phyloP scores from a whole-genome alignment of 1,284 basidiomycete genomes.

The Stereum hirsutum region DNA sequence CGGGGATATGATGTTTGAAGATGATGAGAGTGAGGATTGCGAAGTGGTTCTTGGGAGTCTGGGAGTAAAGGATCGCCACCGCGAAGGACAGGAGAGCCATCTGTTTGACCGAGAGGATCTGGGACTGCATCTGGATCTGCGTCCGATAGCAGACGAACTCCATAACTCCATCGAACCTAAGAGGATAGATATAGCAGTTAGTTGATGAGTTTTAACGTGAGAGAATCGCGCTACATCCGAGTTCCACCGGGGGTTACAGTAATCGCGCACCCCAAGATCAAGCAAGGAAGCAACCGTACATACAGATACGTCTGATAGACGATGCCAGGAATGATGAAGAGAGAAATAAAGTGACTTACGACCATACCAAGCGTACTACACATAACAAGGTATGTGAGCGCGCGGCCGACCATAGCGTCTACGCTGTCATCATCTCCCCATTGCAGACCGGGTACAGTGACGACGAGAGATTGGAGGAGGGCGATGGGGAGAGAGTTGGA shows the following conservation, averaged over 20 bases:
- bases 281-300: too few species aligned
- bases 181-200: constrained; percentile 1
- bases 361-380: constrained; percentile 94
- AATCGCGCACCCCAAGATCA: too few species aligned
- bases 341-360: too few species aligned
- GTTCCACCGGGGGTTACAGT: too few species aligned
- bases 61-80: constrained; percentile 6
- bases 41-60: not conserved
- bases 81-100: constrained; percentile 16
- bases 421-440: constrained; percentile 79
- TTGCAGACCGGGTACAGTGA: constrained; percentile 76
- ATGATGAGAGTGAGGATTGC: too few species aligned
- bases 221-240: too few species aligned
- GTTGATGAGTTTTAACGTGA: too few species aligned
- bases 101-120: constrained; percentile 10
- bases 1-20: too few species aligned
- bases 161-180: constrained; percentile 86
- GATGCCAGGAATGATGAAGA: too few species aligned
- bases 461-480: constrained; percentile 82
- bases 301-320: too few species aligned
- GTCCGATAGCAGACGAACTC: constrained; percentile 68
- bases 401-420: constrained; percentile 85
- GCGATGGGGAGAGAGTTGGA: constrained; percentile 93
- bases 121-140: constrained; percentile 43
- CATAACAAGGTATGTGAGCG: constrained; percentile 86